These are phyloP conservation scores for Cladosporium cucumerinum DNA, from an alignment of 2,329 filamentous ascomycete species.

Conservation along the genomic window DNA sequence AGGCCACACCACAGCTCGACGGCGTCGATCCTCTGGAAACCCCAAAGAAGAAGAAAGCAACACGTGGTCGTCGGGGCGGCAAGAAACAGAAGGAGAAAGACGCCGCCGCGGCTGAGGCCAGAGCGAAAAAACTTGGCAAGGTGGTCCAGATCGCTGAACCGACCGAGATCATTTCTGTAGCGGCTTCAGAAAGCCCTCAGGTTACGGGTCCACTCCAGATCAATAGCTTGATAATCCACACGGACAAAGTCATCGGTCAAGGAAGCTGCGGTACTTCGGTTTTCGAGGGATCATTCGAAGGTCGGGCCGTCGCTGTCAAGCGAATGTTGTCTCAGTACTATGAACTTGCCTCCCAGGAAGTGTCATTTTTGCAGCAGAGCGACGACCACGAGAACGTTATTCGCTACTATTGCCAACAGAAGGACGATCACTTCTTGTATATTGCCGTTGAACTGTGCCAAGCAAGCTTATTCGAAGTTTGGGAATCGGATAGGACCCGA, in stretches of 20 bases:
- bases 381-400: conserved; percentile 97
- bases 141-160: conserved; percentile 39
- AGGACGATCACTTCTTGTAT: conserved; percentile 86
- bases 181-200: conserved; percentile 40
- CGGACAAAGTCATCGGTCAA: conserved; percentile 60
- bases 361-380: conserved; percentile 82
- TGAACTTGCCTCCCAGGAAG: conserved; percentile 92
- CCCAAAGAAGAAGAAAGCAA: conserved; percentile 49
- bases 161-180: conserved; percentile 43
- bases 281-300: conserved; percentile 87
- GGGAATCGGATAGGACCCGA: conserved; percentile 76
- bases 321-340: conserved; percentile 95
- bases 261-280: conserved; percentile 98
- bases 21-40: conserved; percentile 30
- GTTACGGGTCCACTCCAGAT: conserved; percentile 53
- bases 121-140: conserved; percentile 32
- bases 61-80: conserved; percentile 48
- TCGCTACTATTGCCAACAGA: conserved; percentile 89
- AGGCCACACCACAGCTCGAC: conserved; percentile 22
- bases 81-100: conserved; percentile 41
- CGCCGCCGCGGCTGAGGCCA: conserved; percentile 32
- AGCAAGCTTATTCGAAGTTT: conserved; percentile 88
- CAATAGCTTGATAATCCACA: conserved; percentile 59
- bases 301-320: conserved; percentile 90
- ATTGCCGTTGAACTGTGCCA: conserved; percentile 94